phyloP scores from a whole-genome alignment of 2,329 filamentous ascomycete species.

The Neofusicoccum ribis region DNA sequence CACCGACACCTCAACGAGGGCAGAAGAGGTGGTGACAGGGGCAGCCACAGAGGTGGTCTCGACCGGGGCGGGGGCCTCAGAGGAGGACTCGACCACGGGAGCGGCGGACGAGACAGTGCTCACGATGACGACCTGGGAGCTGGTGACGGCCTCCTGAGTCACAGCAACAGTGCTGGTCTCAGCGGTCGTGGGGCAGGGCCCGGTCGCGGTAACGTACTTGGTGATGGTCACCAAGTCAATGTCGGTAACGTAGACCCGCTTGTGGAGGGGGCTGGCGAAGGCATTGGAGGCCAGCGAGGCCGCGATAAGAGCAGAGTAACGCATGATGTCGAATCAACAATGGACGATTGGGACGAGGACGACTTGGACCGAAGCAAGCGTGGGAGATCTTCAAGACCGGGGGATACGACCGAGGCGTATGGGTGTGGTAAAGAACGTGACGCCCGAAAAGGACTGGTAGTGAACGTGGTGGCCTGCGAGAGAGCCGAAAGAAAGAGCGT shows the following conservation, averaged over 20 bases:
- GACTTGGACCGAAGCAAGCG: constrained; percentile 4
- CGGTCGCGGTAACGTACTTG: constrained; percentile 13
- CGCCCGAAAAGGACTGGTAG: constrained; percentile 6
- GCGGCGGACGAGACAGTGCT: not conserved
- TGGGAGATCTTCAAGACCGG: constrained; percentile 16
- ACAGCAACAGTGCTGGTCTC: constrained; percentile 1
- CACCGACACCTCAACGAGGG: not conserved
- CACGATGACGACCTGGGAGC: not conserved
- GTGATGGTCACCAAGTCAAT: constrained; percentile 20
- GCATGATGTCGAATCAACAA: constrained; percentile 11
- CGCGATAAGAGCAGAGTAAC: constrained; percentile 17
- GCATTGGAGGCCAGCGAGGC: constrained; percentile 18
- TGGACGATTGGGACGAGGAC: not conserved
- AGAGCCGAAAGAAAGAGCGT: constrained; percentile 15
- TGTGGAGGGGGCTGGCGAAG: constrained; percentile 21
- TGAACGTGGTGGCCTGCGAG: constrained; percentile 12
- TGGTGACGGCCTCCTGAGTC: not conserved
- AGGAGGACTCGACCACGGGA: not conserved
- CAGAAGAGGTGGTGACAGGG: not conserved
- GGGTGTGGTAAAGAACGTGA: constrained; percentile 1
- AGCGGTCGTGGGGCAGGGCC: not conserved
- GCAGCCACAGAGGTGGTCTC: not conserved
- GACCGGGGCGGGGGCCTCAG: not conserved
- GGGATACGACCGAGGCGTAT: constrained; percentile 13
- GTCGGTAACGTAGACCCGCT: constrained; percentile 17